Conservation (phyloP, 352 stramenopile species). For the Phytophthora meadii region DNA sequence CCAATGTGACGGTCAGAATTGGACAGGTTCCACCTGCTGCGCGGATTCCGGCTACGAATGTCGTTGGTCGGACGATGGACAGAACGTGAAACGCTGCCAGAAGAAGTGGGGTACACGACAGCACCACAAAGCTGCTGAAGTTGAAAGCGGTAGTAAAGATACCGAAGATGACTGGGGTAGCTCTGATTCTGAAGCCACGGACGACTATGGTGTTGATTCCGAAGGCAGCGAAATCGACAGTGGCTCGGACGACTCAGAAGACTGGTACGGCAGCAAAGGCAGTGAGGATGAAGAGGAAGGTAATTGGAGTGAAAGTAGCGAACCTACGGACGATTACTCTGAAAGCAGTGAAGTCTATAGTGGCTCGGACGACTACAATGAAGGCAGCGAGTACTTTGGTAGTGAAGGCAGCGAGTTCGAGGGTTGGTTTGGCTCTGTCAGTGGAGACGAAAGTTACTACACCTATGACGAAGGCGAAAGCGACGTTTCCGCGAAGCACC, state of each 20-base stretch:
- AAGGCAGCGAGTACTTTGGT: not conserved
- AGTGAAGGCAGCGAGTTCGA: not conserved
- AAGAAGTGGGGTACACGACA: slow-evolving; percentile 1
- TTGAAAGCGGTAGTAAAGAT: not conserved
- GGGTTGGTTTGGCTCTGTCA: too few relatives aligned
- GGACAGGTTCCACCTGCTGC: not conserved
- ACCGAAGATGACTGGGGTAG: not conserved
- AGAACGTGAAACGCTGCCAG: slow-evolving; percentile 13
- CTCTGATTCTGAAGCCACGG: not conserved
- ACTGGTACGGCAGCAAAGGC: slow-evolving; percentile 3
- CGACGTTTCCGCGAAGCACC: not conserved
- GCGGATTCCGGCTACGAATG: not conserved
- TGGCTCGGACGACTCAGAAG: not conserved
- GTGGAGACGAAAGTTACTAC: too few relatives aligned
- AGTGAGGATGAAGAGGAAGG: not conserved
- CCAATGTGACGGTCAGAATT: not conserved
- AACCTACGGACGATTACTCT: not conserved
- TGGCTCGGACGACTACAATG: not conserved
- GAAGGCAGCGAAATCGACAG: not conserved
- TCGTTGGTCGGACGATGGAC: not conserved
- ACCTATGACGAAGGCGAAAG: too few relatives aligned
- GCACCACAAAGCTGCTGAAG: slow-evolving; percentile 3
- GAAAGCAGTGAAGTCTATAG: not conserved
- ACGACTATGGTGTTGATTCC: not conserved
- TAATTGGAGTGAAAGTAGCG: not conserved